Percentiles rank a stretch among this genome's conserved stretches.
Evolutionary conservation across 805 yeast species (phyloP).

Genomic region (Grigorovia transvaalensis): DNA sequence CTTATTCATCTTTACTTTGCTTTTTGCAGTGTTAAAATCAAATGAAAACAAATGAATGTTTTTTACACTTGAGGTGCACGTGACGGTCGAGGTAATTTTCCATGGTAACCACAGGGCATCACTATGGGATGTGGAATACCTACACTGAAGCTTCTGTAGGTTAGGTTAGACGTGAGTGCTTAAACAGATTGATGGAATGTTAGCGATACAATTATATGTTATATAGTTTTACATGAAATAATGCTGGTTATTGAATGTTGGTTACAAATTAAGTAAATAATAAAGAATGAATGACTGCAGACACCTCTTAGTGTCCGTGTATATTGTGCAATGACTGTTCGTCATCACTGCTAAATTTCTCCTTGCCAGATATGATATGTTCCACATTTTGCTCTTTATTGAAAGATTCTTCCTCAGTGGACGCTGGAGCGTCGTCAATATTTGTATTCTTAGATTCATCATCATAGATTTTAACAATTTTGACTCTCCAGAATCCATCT

Average conservation of each 20-base stretch:
- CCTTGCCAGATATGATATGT: constrained; percentile 4
- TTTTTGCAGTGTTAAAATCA: neutral
- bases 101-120: too few species aligned
- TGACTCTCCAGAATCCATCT: constrained; percentile 67
- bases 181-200: neutral
- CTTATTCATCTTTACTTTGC: neutral
- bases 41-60: neutral
- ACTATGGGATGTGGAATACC: too few species aligned
- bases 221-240: neutral
- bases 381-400: constrained; percentile 6
- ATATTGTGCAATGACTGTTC: neutral
- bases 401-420: constrained; percentile 2
- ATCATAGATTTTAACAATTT: constrained; percentile 30
- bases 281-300: neutral
- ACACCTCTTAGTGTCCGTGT: neutral
- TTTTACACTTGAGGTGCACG: neutral
- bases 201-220: neutral
- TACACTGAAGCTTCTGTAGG: neutral
- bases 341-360: constrained; percentile 1
- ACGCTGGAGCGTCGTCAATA: constrained; percentile 3
- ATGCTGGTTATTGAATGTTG: neutral
- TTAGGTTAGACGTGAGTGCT: too few species aligned
- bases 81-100: neutral
- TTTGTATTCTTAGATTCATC: constrained; percentile 4
- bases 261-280: neutral